Evolutionary conservation across 2,329 filamentous ascomycete genomes (phyloP), one percentile per base, ranked within the genome.

Genomic region (Ceratocystis cacaofunesta): DNA sequence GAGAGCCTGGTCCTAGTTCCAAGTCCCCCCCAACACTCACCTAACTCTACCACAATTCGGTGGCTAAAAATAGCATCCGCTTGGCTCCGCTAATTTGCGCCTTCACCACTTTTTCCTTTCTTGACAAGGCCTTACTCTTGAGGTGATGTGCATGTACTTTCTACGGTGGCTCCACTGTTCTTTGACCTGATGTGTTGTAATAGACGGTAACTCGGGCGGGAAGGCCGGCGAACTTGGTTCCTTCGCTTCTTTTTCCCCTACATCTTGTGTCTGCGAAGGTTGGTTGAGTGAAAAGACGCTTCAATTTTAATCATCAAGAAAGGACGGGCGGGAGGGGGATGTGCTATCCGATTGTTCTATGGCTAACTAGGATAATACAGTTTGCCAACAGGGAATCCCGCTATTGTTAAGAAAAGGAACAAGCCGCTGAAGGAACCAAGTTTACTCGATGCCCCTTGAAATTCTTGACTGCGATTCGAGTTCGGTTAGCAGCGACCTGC

Each of bases 401-500:
- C 52, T 36, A 36, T 58, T 58, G 52, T 58, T 25, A 36, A 58
- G 25, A 58, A 32, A 58, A 7, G 52, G 52, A 58, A 57, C 15
- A 57, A 57, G 52, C 52, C 52, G 52, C 28, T 19, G 52, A 17
- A 58, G 52, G 52, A 58, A 32, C 22, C 52, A 58, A 17, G 52
- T 58, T 58, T 7, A 17, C 25, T 32, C 32, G 12, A 30, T 58
- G 17, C 52, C 52, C 52, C 52, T 58, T 58, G 52, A 58, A 36
- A 58, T 58, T 32, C 25, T 57, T 17, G 25, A 58, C 25, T 3
- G 32, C 52, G 32, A 58, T 58, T 15, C 15, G 32, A 36, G 22
- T 19, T 58, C 52, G 52, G 52, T 25, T 58, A 58, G 28, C 32
- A 58, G 52, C 52, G 52, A 58, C 52, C 52, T 58, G 52, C 36